phyloP scores from a whole-genome alignment of 1,284 basidiomycete species.

The Wallemia ichthyophaga region DNA sequence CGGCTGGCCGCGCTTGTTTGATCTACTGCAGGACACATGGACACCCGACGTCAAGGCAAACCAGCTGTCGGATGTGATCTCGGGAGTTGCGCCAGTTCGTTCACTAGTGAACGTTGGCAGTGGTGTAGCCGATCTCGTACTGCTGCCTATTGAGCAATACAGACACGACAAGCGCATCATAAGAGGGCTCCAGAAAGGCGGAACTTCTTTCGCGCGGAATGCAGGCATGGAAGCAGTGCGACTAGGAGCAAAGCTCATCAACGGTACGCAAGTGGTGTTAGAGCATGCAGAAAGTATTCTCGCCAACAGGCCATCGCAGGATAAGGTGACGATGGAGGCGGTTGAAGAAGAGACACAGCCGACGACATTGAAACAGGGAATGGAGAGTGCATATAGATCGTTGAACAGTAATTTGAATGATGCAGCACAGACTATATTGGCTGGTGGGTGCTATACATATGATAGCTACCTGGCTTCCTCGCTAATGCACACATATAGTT shows the following conservation, averaged over 20 bases:
- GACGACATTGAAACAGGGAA: conserved; percentile 44
- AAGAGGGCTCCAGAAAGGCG: conserved; percentile 75
- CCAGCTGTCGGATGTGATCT: conserved; percentile 83
- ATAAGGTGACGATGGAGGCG: conserved; percentile 9
- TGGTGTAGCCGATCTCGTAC: conserved; percentile 74
- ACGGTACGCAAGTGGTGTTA: conserved; percentile 84
- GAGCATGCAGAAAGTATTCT: conserved; percentile 83
- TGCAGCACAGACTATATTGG: conserved; percentile 89
- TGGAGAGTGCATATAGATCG: conserved; percentile 67
- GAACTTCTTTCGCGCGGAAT: conserved; percentile 65
- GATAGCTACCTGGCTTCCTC: too few species aligned
- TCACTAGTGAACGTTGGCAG: conserved; percentile 89
- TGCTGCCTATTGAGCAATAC: conserved; percentile 88
- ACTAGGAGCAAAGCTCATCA: conserved; percentile 75
- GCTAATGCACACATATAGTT: conserved; percentile 15
- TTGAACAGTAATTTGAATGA: conserved; percentile 55
- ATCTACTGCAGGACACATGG: conserved; percentile 85
- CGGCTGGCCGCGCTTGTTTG: conserved; percentile 61
- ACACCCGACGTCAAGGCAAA: conserved; percentile 97
- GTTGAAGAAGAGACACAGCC: conserved; percentile 34
- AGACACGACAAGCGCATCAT: conserved; percentile 83
- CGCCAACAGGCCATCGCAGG: conserved; percentile 23
- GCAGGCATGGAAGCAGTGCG: conserved; percentile 85
- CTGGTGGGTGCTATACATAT: conserved; percentile 17
- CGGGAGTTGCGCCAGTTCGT: conserved; percentile 82